Evolutionary conservation across 1,139 yeast species (phyloP).

Genomic region (Taiozyma sp.): DNA sequence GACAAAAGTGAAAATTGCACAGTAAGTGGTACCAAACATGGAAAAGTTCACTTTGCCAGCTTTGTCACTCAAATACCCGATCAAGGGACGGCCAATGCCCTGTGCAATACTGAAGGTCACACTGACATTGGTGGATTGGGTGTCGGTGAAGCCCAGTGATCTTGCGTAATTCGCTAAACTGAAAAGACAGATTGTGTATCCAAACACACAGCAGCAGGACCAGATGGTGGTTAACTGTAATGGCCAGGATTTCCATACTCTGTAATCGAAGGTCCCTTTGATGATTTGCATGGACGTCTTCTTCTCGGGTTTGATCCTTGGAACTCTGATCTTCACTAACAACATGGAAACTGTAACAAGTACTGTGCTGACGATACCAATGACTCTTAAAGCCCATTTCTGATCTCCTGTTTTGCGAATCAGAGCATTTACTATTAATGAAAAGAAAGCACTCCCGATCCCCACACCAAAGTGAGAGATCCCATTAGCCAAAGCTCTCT

Average conservation of each 20-base stretch:
- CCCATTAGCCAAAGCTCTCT: conserved; percentile 57
- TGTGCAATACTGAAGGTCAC: conserved; percentile 52
- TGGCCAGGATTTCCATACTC: conserved; percentile 25
- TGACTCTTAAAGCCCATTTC: conserved; percentile 54
- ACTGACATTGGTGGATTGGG: conserved; percentile 45
- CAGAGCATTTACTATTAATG: conserved; percentile 43
- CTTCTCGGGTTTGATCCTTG: conserved; percentile 30
- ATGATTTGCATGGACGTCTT: conserved; percentile 26
- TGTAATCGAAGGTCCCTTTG: conserved; percentile 21
- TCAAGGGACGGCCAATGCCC: conserved; percentile 48
- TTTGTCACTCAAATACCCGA: conserved; percentile 44
- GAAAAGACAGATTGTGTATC: conserved; percentile 44
- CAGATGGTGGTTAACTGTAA: conserved; percentile 37
- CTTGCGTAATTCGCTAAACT: conserved; percentile 47
- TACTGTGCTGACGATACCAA: conserved; percentile 43
- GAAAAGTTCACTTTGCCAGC: conserved; percentile 46
- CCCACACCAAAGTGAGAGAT: conserved; percentile 59
- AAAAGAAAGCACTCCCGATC: conserved; percentile 55
- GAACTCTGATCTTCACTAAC: conserved; percentile 22
- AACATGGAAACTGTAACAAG: conserved; percentile 32
- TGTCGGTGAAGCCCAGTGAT: conserved; percentile 42
- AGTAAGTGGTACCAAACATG: conserved; percentile 27
- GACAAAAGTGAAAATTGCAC: conserved; percentile 34
- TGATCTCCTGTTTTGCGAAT: conserved; percentile 45
- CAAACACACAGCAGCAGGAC: conserved; percentile 32